Base-by-base conservation (phyloP, 2,329 filamentous ascomycete genomes). In the Aspergillus uvarum region DNA sequence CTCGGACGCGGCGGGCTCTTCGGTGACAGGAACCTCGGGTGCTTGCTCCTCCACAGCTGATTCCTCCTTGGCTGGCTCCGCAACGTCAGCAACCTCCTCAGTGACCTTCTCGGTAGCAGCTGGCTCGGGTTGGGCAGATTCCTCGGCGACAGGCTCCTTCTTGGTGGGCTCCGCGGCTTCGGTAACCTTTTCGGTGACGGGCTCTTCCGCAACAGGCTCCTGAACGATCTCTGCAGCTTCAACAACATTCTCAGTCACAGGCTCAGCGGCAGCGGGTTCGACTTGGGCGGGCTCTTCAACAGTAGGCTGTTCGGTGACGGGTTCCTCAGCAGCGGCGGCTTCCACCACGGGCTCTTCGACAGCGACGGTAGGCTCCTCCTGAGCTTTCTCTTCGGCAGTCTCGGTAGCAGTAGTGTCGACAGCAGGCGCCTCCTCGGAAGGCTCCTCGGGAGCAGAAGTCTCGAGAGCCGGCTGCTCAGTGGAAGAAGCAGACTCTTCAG, bases 381-480 rank as follows among this genome's bases (percentile, higher is more conserved):
- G 52, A 50, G 58, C 19, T 24, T 64, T 53, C n/a, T 66, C 63
- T 16, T 54, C 55, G n/a, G 55, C 44, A 10, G 60, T 38, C 44
- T 66, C 63, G 3, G 51, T 50, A 19, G 53, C 51, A 26, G 38
- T 7, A 38, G 56, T 55, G 16, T 54, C 62, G 29, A 26, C 47
- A 6, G 51, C 42, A 12, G 35, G 38, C 14, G 64, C 61, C 24
- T 26, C 26, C 7, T 26, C 26, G 26, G n/a, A n/a, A 35, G 49
- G 12, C 49, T 58, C 51, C 47, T 56, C 47, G 3, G 32, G 24
- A n/a, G 10, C 42, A 21, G 38, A 29, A 14, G 44, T 22, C 14
- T 54, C 51, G 21, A 8, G 21, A 10, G 31, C 29, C 2, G 14
- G 5, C 35, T 35, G 21, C 14, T 47, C 26, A 16, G 47, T 42